Evolutionary conservation across 2,329 filamentous ascomycete species (phyloP), one percentile per base, ranked within the genome.

Genomic region (Talaromyces albobiverticillius): DNA sequence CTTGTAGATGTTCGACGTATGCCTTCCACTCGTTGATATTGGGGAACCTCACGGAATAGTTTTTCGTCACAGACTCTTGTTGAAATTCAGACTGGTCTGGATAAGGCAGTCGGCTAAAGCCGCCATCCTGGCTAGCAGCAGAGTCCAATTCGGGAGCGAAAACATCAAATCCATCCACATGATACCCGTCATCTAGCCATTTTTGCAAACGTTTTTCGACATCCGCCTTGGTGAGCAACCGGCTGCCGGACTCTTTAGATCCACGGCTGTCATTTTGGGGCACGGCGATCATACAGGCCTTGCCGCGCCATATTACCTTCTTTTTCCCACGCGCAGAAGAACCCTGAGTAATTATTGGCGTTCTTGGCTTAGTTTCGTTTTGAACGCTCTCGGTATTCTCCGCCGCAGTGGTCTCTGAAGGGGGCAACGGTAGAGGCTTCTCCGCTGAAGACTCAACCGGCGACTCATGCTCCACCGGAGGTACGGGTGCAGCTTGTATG

Each of bases 1-100:
- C 94, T 61, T 89, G 85, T 32, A 97, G 77, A 61, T 88, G 86
- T 52, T 88, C 82, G 55, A 92, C 88, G 70, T 97, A 96, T 23
- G 84, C 79, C 64, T 90, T 87, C 86, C 87, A 89, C 63, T 83
- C 80, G 38, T 67, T 74, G 62, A 71, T 71, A 57, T 78, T 65
- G 4, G 76, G 75, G 56, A 79, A 73, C 16, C 66, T 70, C 53
- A 79, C 67, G 10, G 61, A 61, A 54, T 64, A 72, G 9, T 63
- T 61, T 31, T 65, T 64, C 14, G 62, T 53, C 41, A 67, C 65
- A 45, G 61, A 64, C 49, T 76, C 73, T 36, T 67, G 61, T 18
- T 67, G 62, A 11, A 68, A 56, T 6, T 77, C 73, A 40, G 60
- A 59, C 11, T 68, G 64, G 52, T 77, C 74, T 2, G 76, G 76